phyloP scores from a whole-genome alignment of 164 flowering plant genomes.

The Kalanchoe fedtschenkoi region DNA sequence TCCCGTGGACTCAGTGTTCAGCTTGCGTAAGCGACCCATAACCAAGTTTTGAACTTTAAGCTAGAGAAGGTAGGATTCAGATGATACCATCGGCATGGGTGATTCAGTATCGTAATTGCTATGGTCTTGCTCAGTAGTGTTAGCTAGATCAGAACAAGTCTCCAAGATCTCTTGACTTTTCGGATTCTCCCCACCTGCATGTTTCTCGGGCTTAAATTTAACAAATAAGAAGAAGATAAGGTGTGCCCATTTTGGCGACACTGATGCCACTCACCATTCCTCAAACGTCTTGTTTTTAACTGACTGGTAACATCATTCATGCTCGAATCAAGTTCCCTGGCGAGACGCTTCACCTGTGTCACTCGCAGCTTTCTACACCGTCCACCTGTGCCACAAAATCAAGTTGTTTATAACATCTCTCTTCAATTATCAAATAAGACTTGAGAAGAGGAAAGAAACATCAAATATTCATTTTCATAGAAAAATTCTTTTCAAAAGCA shows the following conservation, averaged over 20 bases:
- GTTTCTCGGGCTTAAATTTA: not conserved
- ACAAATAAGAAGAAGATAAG: not conserved
- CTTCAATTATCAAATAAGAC: not conserved
- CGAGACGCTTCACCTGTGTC: constrained; percentile 19
- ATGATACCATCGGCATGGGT: not conserved
- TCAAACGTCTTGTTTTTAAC: constrained; percentile 8
- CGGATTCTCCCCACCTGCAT: not conserved
- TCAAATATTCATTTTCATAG: not conserved
- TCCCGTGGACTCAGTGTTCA: no score
- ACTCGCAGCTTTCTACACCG: constrained; percentile 13
- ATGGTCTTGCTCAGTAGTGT: not conserved
- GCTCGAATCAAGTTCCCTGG: constrained; percentile 14
- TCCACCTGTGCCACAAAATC: constrained; percentile 10
- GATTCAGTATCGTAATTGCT: not conserved
- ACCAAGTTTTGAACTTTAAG: not conserved
- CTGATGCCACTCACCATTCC: not conserved
- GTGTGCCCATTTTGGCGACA: not conserved
- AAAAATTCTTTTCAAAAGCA: not conserved
- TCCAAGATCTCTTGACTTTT: not conserved
- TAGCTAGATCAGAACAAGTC: not conserved
- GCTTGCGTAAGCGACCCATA: not conserved
- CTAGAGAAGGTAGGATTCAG: not conserved
- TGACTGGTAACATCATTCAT: not conserved
- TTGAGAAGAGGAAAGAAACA: not conserved
- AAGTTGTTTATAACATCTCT: not conserved